phyloP scores from a whole-genome alignment of 2,329 filamentous ascomycete species.

The Zalaria sp. region DNA sequence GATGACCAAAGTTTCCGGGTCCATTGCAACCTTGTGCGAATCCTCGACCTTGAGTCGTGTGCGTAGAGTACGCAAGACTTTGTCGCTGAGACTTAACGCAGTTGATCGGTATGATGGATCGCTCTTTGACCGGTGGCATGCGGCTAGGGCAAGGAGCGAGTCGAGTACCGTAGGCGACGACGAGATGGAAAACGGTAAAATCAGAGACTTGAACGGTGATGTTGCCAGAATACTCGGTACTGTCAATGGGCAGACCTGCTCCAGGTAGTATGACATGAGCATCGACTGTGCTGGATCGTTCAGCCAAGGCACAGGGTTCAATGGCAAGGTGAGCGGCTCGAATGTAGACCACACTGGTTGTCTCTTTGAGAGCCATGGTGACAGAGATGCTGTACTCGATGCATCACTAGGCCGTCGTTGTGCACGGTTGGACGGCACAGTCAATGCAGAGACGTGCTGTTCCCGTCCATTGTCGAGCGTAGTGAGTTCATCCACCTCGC shows the following conservation, averaged over 20 bases:
- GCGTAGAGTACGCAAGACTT: constrained; percentile 22
- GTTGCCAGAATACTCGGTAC: constrained; percentile 20
- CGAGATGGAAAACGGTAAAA: constrained; percentile 24
- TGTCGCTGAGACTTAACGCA: constrained; percentile 23
- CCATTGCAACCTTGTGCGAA: constrained; percentile 6
- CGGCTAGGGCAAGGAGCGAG: constrained; percentile 24
- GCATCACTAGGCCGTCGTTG: not conserved
- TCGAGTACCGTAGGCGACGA: constrained; percentile 24
- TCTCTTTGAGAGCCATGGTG: constrained; percentile 3
- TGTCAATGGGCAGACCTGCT: constrained; percentile 25
- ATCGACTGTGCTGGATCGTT: constrained; percentile 15
- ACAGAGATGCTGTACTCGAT: constrained; percentile 4
- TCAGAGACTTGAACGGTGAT: constrained; percentile 25
- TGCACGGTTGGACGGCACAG: not conserved
- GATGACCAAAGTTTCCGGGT: constrained; percentile 23
- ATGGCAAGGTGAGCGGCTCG: constrained; percentile 4
- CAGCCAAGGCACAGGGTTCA: constrained; percentile 14
- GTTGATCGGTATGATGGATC: constrained; percentile 17
- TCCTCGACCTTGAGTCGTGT: constrained; percentile 17
- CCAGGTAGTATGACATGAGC: constrained; percentile 26
- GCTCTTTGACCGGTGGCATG: constrained; percentile 22
- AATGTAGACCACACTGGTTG: constrained; percentile 9
- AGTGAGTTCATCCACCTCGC: constrained; percentile 4
- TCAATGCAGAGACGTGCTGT: not conserved
- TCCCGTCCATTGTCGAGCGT: constrained; percentile 1